Base-by-base conservation (phyloP, 257 asterid species). In the Rubia yunnanensis region DNA sequence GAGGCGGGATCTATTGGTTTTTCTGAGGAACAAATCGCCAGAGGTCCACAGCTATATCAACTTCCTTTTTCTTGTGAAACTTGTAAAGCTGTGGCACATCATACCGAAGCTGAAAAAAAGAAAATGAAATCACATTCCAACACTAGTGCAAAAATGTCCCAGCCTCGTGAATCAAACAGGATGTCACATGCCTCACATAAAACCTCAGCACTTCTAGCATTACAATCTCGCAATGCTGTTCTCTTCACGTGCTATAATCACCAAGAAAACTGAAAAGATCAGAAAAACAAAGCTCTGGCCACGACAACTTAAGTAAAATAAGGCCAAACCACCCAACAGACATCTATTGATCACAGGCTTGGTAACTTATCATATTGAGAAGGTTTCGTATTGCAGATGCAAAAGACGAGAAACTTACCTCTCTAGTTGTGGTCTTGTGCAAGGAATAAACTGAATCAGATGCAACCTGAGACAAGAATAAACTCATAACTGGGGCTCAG, bases 391-490 rank as follows among this genome's bases (percentile, higher is more conserved):
- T 49, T 30, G 39, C 27, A 71, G 23, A 67, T 27, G 18, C 38
- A 55, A 54, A 55, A 39, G 31, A 48, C 11, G 32, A 49, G 60
- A 13, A 57, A 70, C 94, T 82, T 79, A 88, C 98, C 63, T 89
- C 97, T 84, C 99, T 89, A 26, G 99, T 92, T 61, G 95, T 76
- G 48, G 96, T 84, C 84, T 92, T 92, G 82, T 92, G 99, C 86
- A 92, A 80, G 61, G 97, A 92, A 86, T 92, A 92, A 64, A 92
- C 96, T 64, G 98, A 96, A 73, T 68, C 77, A 59, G 96, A 87
- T 58, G 99, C 97, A 78, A 92, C 95, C 98, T 92, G 90, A 46
- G 34, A 72, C 53, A 71, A 68, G 0, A 28, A 72, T 35, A 58
- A 73, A 63, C 18, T 64, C 50, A 54, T 63, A 75, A 65, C 26